Base-by-base conservation (phyloP, 164 flowering plant genomes). In the Akebia trifoliata region DNA sequence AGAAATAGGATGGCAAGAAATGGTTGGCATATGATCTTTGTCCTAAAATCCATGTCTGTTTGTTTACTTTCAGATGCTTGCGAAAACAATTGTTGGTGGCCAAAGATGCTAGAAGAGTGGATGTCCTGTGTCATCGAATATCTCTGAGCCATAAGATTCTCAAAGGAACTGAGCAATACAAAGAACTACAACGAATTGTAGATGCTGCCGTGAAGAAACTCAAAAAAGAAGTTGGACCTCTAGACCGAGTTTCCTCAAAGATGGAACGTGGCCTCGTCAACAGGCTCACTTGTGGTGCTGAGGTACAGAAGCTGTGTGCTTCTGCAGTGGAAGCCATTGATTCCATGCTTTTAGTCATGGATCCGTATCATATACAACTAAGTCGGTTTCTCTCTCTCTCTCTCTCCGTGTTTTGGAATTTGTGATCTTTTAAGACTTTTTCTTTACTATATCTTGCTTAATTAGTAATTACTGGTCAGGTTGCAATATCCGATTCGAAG, bases 71-170 rank as follows among this genome's bases (percentile, higher is more conserved):
- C 78, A 87, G 95, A 60, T 66, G 73, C 44, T 88, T 82, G 93
- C 67, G 81, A 35, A 86, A 81, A 68, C 96, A 87, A 45, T 50
- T 87, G 49, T 18, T 78, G 28, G 38, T 68, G 62, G 89, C 95
- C 12, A 85, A 75, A 66, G 89, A 83, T 32, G 80, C 96, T 20
- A 78, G 86, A 58, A 65, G 87, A 48, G 82, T 86, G 15, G 85
- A 86, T 69, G 71, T 67, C 31, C 60, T 84, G 36, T 84, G 89
- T 67, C 63, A 54, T 40, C 69, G 95, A 24, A 31, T 87, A n/a
- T 75, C 80, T 32, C 56, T 85, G 49, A 57, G 74, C 68, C 69
- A 74, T 43, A 76, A 64, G 72, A 74, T 87, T 59, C 83, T 87
- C 17, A 44, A 60, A 15, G 85, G 80, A 50, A 83, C 84, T 3